Evolutionary conservation across 2,329 filamentous ascomycete genomes (phyloP).

Genomic region (Leptosphaerulina australis): DNA sequence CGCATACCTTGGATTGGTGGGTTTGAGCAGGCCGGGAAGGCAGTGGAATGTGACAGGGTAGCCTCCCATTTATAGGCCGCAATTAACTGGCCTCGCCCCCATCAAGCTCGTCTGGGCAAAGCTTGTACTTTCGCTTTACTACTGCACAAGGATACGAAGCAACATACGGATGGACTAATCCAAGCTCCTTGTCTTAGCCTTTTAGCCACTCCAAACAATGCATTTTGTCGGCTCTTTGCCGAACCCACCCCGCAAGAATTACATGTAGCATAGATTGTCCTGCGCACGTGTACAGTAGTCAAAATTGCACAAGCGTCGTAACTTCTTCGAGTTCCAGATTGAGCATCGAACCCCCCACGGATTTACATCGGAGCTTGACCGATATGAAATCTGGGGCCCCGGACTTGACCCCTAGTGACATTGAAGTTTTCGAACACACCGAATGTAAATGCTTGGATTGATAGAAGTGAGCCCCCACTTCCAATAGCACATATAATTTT

Average conservation of each 20-base stretch:
- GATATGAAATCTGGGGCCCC: constrained; percentile 9
- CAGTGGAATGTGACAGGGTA: background rate
- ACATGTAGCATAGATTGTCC: background rate
- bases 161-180: background rate
- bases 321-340: background rate
- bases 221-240: constrained; percentile 9
- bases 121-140: constrained; percentile 1
- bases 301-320: background rate
- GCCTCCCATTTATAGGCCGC: background rate
- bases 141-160: background rate
- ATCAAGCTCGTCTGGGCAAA: constrained; percentile 18
- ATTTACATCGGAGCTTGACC: background rate
- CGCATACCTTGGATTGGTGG: background rate
- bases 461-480: background rate
- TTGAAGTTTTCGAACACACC: background rate
- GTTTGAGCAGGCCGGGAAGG: background rate
- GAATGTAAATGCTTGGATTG: background rate
- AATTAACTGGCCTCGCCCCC: constrained; percentile 7
- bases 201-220: background rate
- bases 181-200: constrained; percentile 2
- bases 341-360: background rate
- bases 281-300: background rate
- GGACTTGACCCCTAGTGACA: background rate
- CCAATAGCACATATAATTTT: too few relatives aligned
- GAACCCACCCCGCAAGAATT: constrained; percentile 1